phyloP scores from a whole-genome alignment of 2,329 filamentous ascomycete species.

The Paracoccidioides lutzii region DNA sequence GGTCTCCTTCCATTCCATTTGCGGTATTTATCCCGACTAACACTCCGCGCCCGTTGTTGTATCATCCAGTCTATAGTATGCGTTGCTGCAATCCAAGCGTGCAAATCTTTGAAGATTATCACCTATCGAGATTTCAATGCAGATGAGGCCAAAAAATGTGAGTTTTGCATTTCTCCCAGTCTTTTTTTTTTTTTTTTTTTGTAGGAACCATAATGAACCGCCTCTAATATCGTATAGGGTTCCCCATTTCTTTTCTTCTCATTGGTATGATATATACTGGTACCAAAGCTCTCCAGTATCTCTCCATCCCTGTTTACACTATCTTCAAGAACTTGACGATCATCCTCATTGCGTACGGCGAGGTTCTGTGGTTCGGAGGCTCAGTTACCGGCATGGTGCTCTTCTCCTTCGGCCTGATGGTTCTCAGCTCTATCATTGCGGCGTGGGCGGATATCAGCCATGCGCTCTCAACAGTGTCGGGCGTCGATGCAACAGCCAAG shows the following conservation, averaged over 20 bases:
- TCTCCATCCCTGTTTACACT: slow-evolving; percentile 96
- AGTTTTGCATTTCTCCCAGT: slow-evolving; percentile 21
- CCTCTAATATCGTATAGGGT: slow-evolving; percentile 51
- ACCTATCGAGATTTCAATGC: slow-evolving; percentile 71
- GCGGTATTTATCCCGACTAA: neutral
- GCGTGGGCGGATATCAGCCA: slow-evolving; percentile 96
- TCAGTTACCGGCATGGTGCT: slow-evolving; percentile 76
- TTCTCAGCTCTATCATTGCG: slow-evolving; percentile 82
- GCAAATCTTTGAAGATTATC: slow-evolving; percentile 72
- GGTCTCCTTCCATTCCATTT: neutral
- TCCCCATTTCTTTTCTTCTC: slow-evolving; percentile 86
- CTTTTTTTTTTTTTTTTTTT: neutral
- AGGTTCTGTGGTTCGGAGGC: slow-evolving; percentile 96
- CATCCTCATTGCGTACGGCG: slow-evolving; percentile 95
- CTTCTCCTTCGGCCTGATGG: slow-evolving; percentile 93
- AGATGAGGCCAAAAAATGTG: slow-evolving; percentile 88
- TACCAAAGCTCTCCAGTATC: slow-evolving; percentile 87
- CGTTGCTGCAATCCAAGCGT: slow-evolving; percentile 66
- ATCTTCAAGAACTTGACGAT: slow-evolving; percentile 99
- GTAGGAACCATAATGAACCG: neutral
- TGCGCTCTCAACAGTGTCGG: slow-evolving; percentile 49
- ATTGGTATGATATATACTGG: slow-evolving; percentile 99
- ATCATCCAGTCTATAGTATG: slow-evolving; percentile 66
- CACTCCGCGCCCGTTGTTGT: neutral
- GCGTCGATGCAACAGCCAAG: slow-evolving; percentile 53